A percentile compares a stretch with the other conserved stretches of the same genome.
phyloP scores from a whole-genome alignment of 2,329 filamentous ascomycete species.

The Stagonosporopsis rhizophila region DNA sequence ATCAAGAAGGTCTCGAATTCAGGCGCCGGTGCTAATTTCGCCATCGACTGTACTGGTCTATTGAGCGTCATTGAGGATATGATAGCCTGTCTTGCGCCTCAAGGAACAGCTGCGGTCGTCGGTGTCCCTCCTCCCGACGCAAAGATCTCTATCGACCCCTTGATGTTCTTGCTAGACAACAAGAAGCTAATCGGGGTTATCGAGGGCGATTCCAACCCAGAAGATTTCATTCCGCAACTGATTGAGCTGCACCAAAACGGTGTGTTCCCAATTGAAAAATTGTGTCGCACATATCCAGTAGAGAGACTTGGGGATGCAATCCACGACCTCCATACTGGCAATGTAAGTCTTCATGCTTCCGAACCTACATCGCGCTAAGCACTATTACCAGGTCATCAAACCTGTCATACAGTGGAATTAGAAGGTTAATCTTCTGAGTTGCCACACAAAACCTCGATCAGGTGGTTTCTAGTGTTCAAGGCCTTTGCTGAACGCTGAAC shows the following conservation, averaged over 20 bases:
- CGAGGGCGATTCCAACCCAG: constrained; percentile 3
- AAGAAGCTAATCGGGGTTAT: constrained; percentile 7
- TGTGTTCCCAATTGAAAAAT: constrained; percentile 2
- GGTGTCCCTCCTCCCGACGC: constrained; percentile 5
- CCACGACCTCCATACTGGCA: constrained; percentile 4
- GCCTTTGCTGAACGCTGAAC: too few species aligned
- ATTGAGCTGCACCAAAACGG: constrained; percentile 1
- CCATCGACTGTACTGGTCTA: constrained; percentile 40
- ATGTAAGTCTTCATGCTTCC: not conserved
- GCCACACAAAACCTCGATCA: too few species aligned
- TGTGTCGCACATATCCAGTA: constrained; percentile 4
- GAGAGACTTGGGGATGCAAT: constrained; percentile 4
- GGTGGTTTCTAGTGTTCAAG: too few species aligned
- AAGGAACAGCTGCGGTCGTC: constrained; percentile 4
- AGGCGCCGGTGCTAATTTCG: constrained; percentile 32
- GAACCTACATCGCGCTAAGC: not conserved
- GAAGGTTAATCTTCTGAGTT: not conserved
- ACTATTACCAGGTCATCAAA: not conserved
- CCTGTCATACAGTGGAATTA: not conserved
- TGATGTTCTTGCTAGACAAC: constrained; percentile 8
- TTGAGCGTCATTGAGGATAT: constrained; percentile 14
- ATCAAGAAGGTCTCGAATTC: constrained; percentile 36
- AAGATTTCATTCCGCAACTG: not conserved
- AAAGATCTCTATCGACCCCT: constrained; percentile 7
- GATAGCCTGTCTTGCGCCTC: constrained; percentile 7